Evolutionary conservation across 768 basidiomycete genomes (phyloP), one percentile per base, ranked within the genome.

Genomic region (Lyophyllum shimeji): DNA sequence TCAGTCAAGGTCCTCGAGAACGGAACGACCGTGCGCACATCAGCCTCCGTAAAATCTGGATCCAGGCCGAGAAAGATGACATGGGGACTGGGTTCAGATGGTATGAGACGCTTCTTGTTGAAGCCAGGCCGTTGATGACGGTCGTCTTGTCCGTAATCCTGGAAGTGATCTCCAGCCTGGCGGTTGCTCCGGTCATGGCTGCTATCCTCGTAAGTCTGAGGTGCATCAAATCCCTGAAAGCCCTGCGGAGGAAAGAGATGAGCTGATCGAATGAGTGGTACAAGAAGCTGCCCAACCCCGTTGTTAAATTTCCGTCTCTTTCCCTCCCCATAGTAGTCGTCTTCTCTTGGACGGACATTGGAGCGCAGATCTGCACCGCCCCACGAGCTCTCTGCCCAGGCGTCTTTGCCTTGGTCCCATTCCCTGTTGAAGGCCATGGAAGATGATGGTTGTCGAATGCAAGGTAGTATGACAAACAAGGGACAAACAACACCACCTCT

Each of bases 51-150:
- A 66, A 95, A 91, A 71, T 94, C 93, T 54, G 87, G 85, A 71
- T 97, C 95, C 56, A 98, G 73, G 53, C 95, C 95, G 58, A 98
- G 85, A 72, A 97, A 96, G 67, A 97, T 96, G 69, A 98, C 91
- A 75, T 98, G 94, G 44, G 87, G 85, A 68, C 90, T 93, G 46
- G 91, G 87, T 69, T 93, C 90, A 52, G 91, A 94, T 27, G 91
- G 88, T 55, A 83, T 77, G 40, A 91, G 79, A 51, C 90, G 88
- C 70, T 92, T 91, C 78, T 91, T 91, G 67, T 56, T 58, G 65
- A 81, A 80, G 52, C 70, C 68, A 45, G 71, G 68, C 63, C 78
- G 77, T 62, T 82, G 72, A 46, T 69, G 67, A 52, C 74, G 83
- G 66, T 86, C 83, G 51, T 80, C 78, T 53, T 80, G 76, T 24